Evolutionary conservation across 2,329 filamentous ascomycete genomes (phyloP).

Genomic region (Colletotrichum tropicale): DNA sequence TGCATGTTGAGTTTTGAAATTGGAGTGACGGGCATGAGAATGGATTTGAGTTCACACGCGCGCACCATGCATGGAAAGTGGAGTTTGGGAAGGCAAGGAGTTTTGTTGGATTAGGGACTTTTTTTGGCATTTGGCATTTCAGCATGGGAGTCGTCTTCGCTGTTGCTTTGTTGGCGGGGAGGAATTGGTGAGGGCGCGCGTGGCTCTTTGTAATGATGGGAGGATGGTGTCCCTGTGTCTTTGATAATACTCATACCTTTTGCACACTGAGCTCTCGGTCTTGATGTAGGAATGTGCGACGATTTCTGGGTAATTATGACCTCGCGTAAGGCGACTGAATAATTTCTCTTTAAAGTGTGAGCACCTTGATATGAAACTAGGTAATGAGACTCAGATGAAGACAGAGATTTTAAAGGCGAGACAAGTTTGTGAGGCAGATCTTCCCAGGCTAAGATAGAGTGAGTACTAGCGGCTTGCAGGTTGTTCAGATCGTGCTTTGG

Average conservation of each 20-base stretch:
- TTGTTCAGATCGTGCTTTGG: neutral
- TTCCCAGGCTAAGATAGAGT: neutral
- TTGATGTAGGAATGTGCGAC: neutral
- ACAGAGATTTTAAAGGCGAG: no score
- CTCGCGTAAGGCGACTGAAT: neutral
- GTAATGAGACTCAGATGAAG: no score
- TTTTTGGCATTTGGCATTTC: neutral
- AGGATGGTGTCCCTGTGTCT: neutral
- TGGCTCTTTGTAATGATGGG: neutral
- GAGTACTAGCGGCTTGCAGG: neutral
- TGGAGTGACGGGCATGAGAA: neutral
- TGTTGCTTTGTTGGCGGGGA: neutral
- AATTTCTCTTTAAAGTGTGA: neutral
- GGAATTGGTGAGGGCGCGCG: neutral
- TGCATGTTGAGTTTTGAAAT: constrained; percentile 16
- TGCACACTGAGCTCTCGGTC: neutral
- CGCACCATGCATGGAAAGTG: neutral
- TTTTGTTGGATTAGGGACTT: neutral
- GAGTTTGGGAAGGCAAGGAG: neutral
- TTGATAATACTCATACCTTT: neutral
- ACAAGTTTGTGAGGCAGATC: neutral
- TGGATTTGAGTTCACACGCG: neutral
- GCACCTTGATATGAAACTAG: no score
- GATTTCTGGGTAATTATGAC: neutral
- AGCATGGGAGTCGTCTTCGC: neutral